phyloP scores from a whole-genome alignment of 345 rosid species.

The Salix caprea region DNA sequence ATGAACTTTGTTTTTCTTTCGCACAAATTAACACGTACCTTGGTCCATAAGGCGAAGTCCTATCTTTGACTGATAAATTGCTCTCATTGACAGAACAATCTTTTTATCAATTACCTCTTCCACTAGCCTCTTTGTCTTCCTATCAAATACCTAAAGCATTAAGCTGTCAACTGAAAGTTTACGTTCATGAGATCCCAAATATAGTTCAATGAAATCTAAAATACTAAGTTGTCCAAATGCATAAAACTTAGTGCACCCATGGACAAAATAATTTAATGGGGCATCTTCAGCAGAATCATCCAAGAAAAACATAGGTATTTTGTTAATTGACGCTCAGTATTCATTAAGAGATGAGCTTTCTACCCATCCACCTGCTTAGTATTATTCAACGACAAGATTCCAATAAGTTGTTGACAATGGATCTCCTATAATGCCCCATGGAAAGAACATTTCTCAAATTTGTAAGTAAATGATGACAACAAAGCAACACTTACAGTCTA shows the following conservation, averaged over 20 bases:
- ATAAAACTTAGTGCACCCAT: background rate
- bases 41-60: conserved; percentile 81
- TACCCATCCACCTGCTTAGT: background rate
- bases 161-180: conserved; percentile 14
- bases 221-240: background rate
- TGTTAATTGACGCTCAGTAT: background rate
- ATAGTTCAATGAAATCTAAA: conserved; percentile 3
- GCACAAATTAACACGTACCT: conserved; percentile 37
- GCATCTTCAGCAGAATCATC: background rate
- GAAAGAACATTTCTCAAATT: background rate
- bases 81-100: conserved; percentile 86
- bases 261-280: background rate
- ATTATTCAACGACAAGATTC: background rate
- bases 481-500: background rate
- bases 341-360: background rate
- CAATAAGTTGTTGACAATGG: background rate
- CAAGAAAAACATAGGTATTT: background rate
- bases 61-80: conserved; percentile 86
- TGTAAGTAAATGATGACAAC: background rate
- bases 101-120: conserved; percentile 87
- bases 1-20: background rate
- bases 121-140: conserved; percentile 79
- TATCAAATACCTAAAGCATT: conserved; percentile 65
- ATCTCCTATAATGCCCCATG: background rate
- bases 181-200: background rate